Evolutionary conservation across 768 basidiomycete species (phyloP), one percentile per base, ranked within the genome.

Genomic region (Suillus ampliporus): DNA sequence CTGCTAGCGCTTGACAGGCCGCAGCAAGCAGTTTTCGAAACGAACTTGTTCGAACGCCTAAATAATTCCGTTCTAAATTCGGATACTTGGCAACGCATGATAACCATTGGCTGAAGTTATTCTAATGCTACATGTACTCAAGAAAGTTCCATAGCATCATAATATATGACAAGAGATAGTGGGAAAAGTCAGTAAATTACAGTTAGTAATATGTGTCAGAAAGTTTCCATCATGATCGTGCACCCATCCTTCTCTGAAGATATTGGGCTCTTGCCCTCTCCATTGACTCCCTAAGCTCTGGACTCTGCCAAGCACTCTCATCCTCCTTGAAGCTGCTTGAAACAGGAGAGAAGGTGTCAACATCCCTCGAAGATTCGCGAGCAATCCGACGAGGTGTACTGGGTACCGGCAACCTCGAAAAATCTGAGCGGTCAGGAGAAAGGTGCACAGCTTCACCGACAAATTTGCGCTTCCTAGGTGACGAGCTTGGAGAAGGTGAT

Each of bases 221-320:
- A 57, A 54, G 26, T 11, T n/a, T 40, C 21, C 34, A 60, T 52
- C 46, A 60, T 26, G 23, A 35, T 34, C 38, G 15, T 31, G 19
- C 28, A 28, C 38, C 28, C 34, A 38, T 59, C 57, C 61, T 19
- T n/a, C 21, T 71, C 56, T 72, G 67, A 56, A 67, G 23, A 38
- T 68, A 68, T 35, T 53, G 65, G 6, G 82, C 83, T 35, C 91
- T 78, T 10, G 91, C 91, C 9, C 80, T 78, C 74, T 86, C 86
- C 91, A 92, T 93, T 31, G 82, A 84, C 75, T 89, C 88, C 61
- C 84, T 81, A 43, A 93, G 70, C 77, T 89, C 87, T 1, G 86
- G 82, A 69, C 88, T 91, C 72, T 85, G 79, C 83, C 85, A 89
- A 10, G 77, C 65, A 35, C 67, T 68, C 48, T 80, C 77, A 56